These are phyloP conservation scores for Coccomyxa sp. DNA, from an alignment of 139 green algal species.

Conservation along the genomic window DNA sequence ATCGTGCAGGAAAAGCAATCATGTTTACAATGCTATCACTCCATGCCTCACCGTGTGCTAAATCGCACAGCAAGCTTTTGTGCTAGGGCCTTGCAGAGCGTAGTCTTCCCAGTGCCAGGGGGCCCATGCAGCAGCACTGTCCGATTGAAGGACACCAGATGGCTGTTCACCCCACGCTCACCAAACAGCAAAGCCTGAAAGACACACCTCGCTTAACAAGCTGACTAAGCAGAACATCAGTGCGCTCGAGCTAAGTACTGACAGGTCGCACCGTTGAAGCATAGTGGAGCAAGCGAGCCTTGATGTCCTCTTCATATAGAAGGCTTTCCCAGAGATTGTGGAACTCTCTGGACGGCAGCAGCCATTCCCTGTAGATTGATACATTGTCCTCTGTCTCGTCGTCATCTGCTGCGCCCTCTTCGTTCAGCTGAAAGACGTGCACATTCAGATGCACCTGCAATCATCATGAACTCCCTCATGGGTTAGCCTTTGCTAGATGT, in stretches of 20 bases:
- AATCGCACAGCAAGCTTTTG: slow-evolving; percentile 67
- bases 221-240: not conserved
- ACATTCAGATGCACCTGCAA: slow-evolving; percentile 15
- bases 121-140: slow-evolving; percentile 86
- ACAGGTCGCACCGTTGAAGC: slow-evolving; percentile 34
- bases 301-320: slow-evolving; percentile 63
- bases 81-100: slow-evolving; percentile 80
- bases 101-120: slow-evolving; percentile 78
- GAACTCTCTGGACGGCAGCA: slow-evolving; percentile 49
- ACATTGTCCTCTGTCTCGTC: slow-evolving; percentile 46
- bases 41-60: not conserved
- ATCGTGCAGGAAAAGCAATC: not conserved
- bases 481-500: not conserved
- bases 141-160: slow-evolving; percentile 84
- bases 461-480: not conserved
- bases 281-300: slow-evolving; percentile 74
- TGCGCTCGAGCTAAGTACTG: not conserved
- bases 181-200: slow-evolving; percentile 79
- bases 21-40: not conserved
- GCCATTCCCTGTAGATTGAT: slow-evolving; percentile 66
- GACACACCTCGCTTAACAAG: not conserved
- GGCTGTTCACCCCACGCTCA: slow-evolving; percentile 61
- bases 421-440: slow-evolving; percentile 48
- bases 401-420: slow-evolving; percentile 65
- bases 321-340: slow-evolving; percentile 68